phyloP scores from a whole-genome alignment of 1,284 basidiomycete genomes.

The Puccinia triticina region DNA sequence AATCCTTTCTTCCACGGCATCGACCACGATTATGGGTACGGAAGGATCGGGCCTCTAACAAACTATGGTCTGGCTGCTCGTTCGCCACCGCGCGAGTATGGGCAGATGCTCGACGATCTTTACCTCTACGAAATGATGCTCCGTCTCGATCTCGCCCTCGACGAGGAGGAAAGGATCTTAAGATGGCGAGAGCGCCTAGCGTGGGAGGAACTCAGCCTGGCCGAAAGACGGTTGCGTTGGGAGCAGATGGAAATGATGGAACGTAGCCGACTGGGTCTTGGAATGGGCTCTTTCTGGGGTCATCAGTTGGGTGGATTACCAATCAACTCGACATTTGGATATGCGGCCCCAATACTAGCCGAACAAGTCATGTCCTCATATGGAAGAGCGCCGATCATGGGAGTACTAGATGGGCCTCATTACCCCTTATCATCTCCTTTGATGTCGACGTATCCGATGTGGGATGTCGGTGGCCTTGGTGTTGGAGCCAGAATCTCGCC shows the following conservation, averaged over 20 bases:
- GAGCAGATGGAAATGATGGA: constrained; percentile 37
- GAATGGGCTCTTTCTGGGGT: constrained; percentile 45
- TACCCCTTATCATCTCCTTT: constrained; percentile 28
- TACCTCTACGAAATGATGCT: constrained; percentile 50
- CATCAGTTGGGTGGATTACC: constrained; percentile 34
- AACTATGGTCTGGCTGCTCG: constrained; percentile 29
- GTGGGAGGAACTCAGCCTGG: constrained; percentile 46
- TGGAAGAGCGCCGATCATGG: constrained; percentile 31
- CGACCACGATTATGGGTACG: constrained; percentile 49
- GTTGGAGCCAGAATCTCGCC: constrained; percentile 45
- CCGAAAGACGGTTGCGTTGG: constrained; percentile 34
- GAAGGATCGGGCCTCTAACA: constrained; percentile 11
- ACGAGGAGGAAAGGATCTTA: constrained; percentile 37
- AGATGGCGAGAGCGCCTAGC: constrained; percentile 48
- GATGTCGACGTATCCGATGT: constrained; percentile 45
- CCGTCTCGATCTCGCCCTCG: constrained; percentile 26
- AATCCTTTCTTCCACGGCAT: constrained; percentile 50
- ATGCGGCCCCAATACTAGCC: constrained; percentile 10
- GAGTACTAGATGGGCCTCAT: constrained; percentile 40
- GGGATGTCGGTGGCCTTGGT: constrained; percentile 47
- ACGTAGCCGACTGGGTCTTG: constrained; percentile 39
- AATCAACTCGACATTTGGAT: constrained; percentile 42
- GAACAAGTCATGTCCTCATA: background rate
- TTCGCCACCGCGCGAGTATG: constrained; percentile 11
- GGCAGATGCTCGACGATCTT: constrained; percentile 46